Evolutionary conservation across 768 basidiomycete genomes (phyloP), one percentile per base, ranked within the genome.

Genomic region (Kwoniella sp.): DNA sequence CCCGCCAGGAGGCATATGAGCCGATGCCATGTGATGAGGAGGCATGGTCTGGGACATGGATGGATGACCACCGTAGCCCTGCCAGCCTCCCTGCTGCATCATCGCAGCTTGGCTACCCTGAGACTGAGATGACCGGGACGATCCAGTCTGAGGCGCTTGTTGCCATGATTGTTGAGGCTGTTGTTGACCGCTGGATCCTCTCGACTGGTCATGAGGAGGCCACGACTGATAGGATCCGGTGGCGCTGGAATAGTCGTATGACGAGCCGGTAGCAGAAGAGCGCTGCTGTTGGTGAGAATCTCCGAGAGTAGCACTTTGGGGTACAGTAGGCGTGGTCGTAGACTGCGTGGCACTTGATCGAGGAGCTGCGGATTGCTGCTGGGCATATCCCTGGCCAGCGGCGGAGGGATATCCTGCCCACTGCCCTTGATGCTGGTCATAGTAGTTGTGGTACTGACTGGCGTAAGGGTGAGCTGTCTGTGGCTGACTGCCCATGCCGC

Each of bases 11-110:
- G 45, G 47, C 29, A 37, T 25, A 17, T 55, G 58, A 41, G 26
- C 63, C 2, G 55, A 29, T 1, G 55, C 57, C 62, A 63, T 60
- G 30, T 65, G 63, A 37, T 65, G 63, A 26, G 68, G 58, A 3
- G 71, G 71, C 54, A 63, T 68, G 11, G 62, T 59, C n/a, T 58
- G 58, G n/a, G 61, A 38, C 69, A 70, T 66, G 12, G 58, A 47
- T 1, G 66, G 57, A 23, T 65, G 63, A 53, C 51, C 30, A 22
- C 56, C 50, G 26, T 65, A 65, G 12, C 63, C 63, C 56, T 65
- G 63, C 63, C 63, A 65, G 4, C 57, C 63, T 12, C 63, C 63
- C 54, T 65, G 63, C 34, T 51, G 63, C 48, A 65, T 29, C 22
- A 53, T 41, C 29, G 63, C 22, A 8, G 56, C 17, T 25, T 29